phyloP scores from a whole-genome alignment of 805 yeast genomes.

The Lachancea dasiensis region DNA sequence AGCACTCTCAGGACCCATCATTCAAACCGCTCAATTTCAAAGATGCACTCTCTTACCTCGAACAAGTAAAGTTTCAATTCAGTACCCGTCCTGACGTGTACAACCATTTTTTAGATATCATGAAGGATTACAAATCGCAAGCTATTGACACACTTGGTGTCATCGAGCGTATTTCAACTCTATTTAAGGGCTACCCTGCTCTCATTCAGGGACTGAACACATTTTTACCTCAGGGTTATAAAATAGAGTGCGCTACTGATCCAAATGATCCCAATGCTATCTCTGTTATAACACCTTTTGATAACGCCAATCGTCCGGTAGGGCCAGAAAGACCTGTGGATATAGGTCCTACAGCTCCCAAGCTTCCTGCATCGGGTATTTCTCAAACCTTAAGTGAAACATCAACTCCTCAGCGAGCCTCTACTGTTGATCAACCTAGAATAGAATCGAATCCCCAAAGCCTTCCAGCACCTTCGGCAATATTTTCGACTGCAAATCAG shows the following conservation, averaged over 20 bases:
- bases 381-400: background rate
- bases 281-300: conserved; percentile 92
- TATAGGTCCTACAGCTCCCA: background rate
- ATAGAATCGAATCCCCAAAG: background rate
- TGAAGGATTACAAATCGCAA: conserved; percentile 98
- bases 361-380: background rate
- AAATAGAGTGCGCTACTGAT: conserved; percentile 84
- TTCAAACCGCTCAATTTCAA: conserved; percentile 87
- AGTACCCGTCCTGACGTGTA: conserved; percentile 91
- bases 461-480: background rate
- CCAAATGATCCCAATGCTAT: conserved; percentile 94
- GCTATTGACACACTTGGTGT: conserved; percentile 97
- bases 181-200: conserved; percentile 89
- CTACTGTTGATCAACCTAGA: background rate
- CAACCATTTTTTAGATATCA: conserved; percentile 91
- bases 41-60: conserved; percentile 92
- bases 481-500: background rate
- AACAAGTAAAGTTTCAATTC: conserved; percentile 92
- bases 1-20: conserved; percentile 33
- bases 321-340: conserved; percentile 2
- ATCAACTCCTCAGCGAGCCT: conserved; percentile 1
- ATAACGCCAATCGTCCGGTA: conserved; percentile 51
- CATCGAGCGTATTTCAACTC: conserved; percentile 84
- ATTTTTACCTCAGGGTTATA: conserved; percentile 92
- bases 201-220: conserved; percentile 97